Evolutionary conservation across 331 rosid genomes (phyloP).

Genomic region (Saraca asoca): DNA sequence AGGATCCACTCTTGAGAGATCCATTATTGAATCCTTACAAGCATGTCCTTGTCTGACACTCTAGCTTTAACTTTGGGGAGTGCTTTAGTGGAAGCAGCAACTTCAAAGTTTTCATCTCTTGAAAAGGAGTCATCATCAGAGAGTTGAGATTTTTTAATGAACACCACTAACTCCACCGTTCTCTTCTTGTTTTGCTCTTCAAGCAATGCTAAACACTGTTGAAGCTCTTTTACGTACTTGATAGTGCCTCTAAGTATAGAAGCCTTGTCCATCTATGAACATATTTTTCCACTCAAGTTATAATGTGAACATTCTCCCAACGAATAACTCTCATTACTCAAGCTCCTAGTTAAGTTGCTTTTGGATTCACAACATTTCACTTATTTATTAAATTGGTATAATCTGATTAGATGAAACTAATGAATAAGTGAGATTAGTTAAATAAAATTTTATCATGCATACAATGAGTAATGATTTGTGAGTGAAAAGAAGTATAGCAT

Average conservation of each 20-base stretch:
- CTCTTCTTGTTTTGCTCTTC: conserved; percentile 44
- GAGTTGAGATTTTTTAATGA: conserved; percentile 35
- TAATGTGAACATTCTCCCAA: too few relatives aligned
- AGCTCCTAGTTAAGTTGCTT: too few relatives aligned
- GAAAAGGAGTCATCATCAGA: conserved; percentile 51
- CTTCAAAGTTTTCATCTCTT: conserved; percentile 45
- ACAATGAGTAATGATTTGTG: too few relatives aligned
- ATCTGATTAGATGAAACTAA: too few relatives aligned
- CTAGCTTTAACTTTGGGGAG: conserved; percentile 61
- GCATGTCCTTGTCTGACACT: conserved; percentile 47
- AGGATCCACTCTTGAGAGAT: conserved; percentile 98
- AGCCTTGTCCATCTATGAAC: conserved; percentile 70
- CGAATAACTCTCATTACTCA: too few relatives aligned
- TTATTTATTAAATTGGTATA: too few relatives aligned
- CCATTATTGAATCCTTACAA: conserved; percentile 87
- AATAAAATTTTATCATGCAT: too few relatives aligned
- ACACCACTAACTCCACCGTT: conserved; percentile 1
- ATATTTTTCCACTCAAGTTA: background rate
- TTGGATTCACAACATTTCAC: too few relatives aligned
- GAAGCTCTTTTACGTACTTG: conserved; percentile 64
- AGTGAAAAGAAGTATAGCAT: too few relatives aligned
- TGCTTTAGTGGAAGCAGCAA: conserved; percentile 14
- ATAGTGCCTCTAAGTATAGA: conserved; percentile 71
- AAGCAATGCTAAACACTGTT: conserved; percentile 48
- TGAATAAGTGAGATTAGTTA: too few relatives aligned